Base-by-base conservation (phyloP, 805 yeast species). In the Barnettozyma californica region DNA sequence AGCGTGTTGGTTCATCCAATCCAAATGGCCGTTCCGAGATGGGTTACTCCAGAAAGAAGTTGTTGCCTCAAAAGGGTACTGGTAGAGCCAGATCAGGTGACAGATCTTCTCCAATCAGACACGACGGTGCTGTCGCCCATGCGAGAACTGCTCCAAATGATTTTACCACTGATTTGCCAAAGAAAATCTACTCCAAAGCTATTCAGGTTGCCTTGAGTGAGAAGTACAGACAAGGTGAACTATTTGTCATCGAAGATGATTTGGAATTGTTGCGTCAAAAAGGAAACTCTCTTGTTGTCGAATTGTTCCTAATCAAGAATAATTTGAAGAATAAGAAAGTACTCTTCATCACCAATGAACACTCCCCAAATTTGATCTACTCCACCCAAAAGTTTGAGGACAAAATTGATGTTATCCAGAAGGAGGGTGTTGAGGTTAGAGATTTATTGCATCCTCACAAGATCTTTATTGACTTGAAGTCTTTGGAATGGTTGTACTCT, bases 11-110 rank as follows among this genome's bases (percentile, higher is more conserved):
- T 40, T 77, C 97, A 1, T 81, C 88, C 1, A 84, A 84, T 61
- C 95, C 94, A 29, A 84, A 88, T 34, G 88, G 94, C 49, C 84
- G 97, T 68, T 78, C 87, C 34, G 92, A 88, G 58, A 85, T 84
- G 68, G 90, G 91, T 51, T 91, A 79, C 66, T 85, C 95, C 21
- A 78, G 95, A 67, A 77, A 78, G 61, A 94, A 94, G 65, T 71
- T 94, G 56, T 74, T 80, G 35, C 87, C 89, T 27, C 99, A 94
- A 69, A 94, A 94, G 69, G 98, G 98, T 51, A 72, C 88, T 14
- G 99, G 99, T 69, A 77, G 78, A 53, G 99, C 99, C 46, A 83
- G 99, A 75, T 84, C 81, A 47, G 99, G 99, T 72, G 97, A 91
- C 68, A 90, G 87, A 50, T 92, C 91, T 61, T 88, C 96, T 21